Conservation (phyloP, 495 filamentous ascomycete genomes). For the Massariosphaeria phaeospora region DNA sequence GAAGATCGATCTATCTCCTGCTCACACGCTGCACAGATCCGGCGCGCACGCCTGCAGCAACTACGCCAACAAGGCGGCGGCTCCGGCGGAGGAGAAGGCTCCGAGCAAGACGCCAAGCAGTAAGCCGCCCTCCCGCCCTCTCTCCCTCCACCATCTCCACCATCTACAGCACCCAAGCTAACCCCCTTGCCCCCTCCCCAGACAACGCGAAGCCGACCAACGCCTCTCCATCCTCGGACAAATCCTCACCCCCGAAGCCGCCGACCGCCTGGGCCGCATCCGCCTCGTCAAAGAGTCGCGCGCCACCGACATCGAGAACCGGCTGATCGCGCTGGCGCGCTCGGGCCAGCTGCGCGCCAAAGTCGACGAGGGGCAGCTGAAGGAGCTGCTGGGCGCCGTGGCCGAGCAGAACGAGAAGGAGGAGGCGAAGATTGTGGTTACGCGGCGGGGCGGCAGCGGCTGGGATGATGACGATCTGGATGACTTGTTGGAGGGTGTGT, state of each 20-base stretch:
- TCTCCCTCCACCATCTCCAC: conserved; percentile 5
- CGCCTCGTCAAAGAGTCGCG: conserved; percentile 91
- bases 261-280: conserved; percentile 89
- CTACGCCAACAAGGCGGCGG: conserved; percentile 64
- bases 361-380: conserved; percentile 88
- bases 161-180: conserved; percentile 1
- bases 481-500: conserved; percentile 46
- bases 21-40: conserved; percentile 56
- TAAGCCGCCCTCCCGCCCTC: no score
- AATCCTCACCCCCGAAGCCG: conserved; percentile 89
- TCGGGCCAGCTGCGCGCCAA: conserved; percentile 78
- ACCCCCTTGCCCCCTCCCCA: neutral
- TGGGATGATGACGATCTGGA: conserved; percentile 81
- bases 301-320: conserved; percentile 83
- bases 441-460: conserved; percentile 73
- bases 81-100: conserved; percentile 43
- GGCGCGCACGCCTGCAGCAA: conserved; percentile 84
- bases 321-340: conserved; percentile 86
- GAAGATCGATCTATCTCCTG: no score
- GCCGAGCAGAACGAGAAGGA: conserved; percentile 60
- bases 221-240: conserved; percentile 67
- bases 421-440: conserved; percentile 79
- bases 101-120: conserved; percentile 64
- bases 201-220: conserved; percentile 33
- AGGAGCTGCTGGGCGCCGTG: conserved; percentile 79